phyloP scores from a whole-genome alignment of 2,329 filamentous ascomycete species.

The Aspergillus versicolor region DNA sequence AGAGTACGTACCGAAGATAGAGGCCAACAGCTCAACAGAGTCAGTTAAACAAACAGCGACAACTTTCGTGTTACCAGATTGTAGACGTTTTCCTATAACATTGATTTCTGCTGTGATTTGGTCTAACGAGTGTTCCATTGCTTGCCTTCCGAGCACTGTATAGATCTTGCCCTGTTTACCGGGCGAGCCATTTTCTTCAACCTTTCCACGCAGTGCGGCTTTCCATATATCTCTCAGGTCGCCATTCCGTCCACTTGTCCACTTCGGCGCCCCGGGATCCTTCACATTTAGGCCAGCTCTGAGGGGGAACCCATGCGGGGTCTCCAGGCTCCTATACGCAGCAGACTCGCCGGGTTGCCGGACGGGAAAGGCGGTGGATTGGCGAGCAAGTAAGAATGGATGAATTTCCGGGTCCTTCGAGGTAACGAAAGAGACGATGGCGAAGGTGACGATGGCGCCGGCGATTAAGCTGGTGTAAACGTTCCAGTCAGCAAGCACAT shows the following conservation, averaged over 20 bases:
- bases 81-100: conserved; percentile 75
- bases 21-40: conserved; percentile 79
- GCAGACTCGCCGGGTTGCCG: conserved; percentile 83
- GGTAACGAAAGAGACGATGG: conserved; percentile 70
- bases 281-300: conserved; percentile 78
- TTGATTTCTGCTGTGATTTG: conserved; percentile 84
- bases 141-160: conserved; percentile 74
- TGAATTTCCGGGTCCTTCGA: conserved; percentile 84
- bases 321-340: conserved; percentile 77
- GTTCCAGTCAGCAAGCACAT: conserved; percentile 77
- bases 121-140: conserved; percentile 69
- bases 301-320: conserved; percentile 80
- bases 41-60: conserved; percentile 92
- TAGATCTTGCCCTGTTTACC: conserved; percentile 68
- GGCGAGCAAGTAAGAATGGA: conserved; percentile 83
- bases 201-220: conserved; percentile 63
- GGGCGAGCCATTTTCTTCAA: conserved; percentile 62
- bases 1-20: conserved; percentile 64
- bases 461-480: conserved; percentile 72
- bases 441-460: conserved; percentile 63
- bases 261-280: conserved; percentile 75
- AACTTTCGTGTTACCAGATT: conserved; percentile 66
- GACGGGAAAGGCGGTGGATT: conserved; percentile 74
- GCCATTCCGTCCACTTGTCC: conserved; percentile 78
- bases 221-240: conserved; percentile 92